Conservation (phyloP, 345 rosid species). For the Gossypium bickii region DNA sequence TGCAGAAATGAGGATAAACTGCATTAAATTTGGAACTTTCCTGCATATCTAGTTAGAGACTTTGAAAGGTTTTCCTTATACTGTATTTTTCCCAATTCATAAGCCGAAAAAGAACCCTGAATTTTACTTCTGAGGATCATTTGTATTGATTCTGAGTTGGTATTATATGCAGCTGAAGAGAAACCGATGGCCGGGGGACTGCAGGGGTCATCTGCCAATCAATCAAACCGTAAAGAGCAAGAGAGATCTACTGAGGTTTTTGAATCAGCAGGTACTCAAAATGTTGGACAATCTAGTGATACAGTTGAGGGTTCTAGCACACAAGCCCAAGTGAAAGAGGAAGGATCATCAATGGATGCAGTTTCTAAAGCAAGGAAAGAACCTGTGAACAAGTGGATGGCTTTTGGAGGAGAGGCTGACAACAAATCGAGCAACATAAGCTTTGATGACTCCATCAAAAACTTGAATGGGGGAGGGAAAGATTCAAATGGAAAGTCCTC, state of each 20-base stretch:
- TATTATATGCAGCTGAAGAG: slow-evolving; percentile 18
- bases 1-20: not conserved
- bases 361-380: slow-evolving; percentile 19
- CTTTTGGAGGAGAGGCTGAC: slow-evolving; percentile 39
- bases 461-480: slow-evolving; percentile 6
- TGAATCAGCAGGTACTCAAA: slow-evolving; percentile 22
- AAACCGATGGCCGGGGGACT: slow-evolving; percentile 23
- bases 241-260: slow-evolving; percentile 33
- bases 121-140: not conserved
- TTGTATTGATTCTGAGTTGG: not conserved
- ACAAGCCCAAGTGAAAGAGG: slow-evolving; percentile 1
- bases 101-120: not conserved
- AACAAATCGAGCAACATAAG: not conserved
- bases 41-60: not conserved
- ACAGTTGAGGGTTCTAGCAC: slow-evolving; percentile 11
- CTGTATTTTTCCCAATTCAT: not conserved
- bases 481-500: slow-evolving; percentile 9
- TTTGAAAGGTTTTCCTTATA: not conserved
- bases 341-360: slow-evolving; percentile 16
- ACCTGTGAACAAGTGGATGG: slow-evolving; percentile 60
- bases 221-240: slow-evolving; percentile 9
- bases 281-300: slow-evolving; percentile 12
- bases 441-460: slow-evolving; percentile 11
- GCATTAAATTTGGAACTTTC: not conserved
- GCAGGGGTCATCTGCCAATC: slow-evolving; percentile 8